These are phyloP conservation scores for Coemansia sp. DNA, from an alignment of 371 early-diverging fungal genomes.

Conservation along the genomic window DNA sequence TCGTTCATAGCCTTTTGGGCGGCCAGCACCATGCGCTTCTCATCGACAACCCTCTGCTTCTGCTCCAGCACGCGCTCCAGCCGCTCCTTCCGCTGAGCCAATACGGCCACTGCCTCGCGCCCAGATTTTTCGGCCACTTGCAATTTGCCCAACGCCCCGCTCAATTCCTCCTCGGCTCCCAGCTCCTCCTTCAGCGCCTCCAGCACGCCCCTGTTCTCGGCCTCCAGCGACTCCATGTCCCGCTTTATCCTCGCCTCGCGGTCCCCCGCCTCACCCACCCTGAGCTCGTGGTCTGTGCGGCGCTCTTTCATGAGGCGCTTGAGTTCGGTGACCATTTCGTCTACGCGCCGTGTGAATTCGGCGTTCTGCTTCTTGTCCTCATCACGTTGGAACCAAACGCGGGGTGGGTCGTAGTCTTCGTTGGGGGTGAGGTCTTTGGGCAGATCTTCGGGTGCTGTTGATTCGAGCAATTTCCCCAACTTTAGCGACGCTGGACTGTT, in stretches of 20 bases:
- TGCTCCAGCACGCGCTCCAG: slow-evolving; percentile 26
- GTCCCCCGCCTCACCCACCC: slow-evolving; percentile 18
- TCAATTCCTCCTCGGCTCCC: slow-evolving; percentile 30
- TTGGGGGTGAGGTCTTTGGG: slow-evolving; percentile 21
- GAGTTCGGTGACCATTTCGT: slow-evolving; percentile 46
- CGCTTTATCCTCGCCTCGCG: slow-evolving; percentile 28
- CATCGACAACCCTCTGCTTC: slow-evolving; percentile 16
- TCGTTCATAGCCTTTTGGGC: slow-evolving; percentile 26
- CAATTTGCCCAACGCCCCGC: slow-evolving; percentile 17
- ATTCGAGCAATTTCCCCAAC: slow-evolving; percentile 32
- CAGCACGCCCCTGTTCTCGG: slow-evolving; percentile 30
- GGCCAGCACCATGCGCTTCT: slow-evolving; percentile 28
- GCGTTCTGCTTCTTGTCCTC: slow-evolving; percentile 42
- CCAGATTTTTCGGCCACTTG: slow-evolving; percentile 22
- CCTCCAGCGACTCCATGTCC: slow-evolving; percentile 42
- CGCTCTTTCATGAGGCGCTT: slow-evolving; percentile 38
- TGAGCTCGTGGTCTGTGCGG: slow-evolving; percentile 16
- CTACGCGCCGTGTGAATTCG: slow-evolving; percentile 38
- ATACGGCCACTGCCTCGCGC: not conserved
- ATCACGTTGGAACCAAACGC: slow-evolving; percentile 47
- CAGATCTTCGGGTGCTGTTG: slow-evolving; percentile 24
- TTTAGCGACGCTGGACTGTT: slow-evolving; percentile 42
- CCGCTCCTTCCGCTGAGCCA: slow-evolving; percentile 12
- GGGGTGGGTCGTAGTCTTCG: slow-evolving; percentile 47
- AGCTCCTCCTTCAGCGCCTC: slow-evolving; percentile 30